Conservation (phyloP, 441 rosid genomes). For the Jatropha multifida region DNA sequence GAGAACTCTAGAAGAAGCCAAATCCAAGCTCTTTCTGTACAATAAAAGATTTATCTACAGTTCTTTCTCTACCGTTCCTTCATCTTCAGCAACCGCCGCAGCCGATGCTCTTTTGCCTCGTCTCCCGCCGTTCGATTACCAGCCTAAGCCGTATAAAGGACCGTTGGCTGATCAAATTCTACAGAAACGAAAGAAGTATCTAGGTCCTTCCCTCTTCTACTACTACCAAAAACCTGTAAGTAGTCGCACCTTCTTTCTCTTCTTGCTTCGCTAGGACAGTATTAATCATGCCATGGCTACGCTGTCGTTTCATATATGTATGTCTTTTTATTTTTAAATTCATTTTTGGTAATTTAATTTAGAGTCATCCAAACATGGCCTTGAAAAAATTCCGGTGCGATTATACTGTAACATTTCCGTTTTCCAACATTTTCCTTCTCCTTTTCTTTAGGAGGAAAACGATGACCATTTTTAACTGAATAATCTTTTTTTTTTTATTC, state of each 20-base stretch:
- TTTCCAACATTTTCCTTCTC: no score
- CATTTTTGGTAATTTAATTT: no score
- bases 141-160: slow-evolving; percentile 66
- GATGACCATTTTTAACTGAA: background rate
- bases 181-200: slow-evolving; percentile 66
- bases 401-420: no score
- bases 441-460: background rate
- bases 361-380: no score
- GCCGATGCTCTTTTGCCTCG: slow-evolving; percentile 39
- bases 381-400: no score
- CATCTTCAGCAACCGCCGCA: slow-evolving; percentile 8
- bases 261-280: background rate
- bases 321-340: background rate
- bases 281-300: no score
- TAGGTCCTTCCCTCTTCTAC: slow-evolving; percentile 85
- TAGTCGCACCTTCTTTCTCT: background rate
- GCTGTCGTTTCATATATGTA: background rate
- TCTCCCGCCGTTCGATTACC: slow-evolving; percentile 63
- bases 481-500: background rate
- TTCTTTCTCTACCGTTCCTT: slow-evolving; percentile 39
- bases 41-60: slow-evolving; percentile 15
- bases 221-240: slow-evolving; percentile 82
- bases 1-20: slow-evolving; percentile 34
- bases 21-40: slow-evolving; percentile 16
- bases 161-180: slow-evolving; percentile 66